These are phyloP conservation scores for Teratosphaeria pseudoeucalypti DNA, from an alignment of 2,329 filamentous ascomycete species.

Conservation along the genomic window DNA sequence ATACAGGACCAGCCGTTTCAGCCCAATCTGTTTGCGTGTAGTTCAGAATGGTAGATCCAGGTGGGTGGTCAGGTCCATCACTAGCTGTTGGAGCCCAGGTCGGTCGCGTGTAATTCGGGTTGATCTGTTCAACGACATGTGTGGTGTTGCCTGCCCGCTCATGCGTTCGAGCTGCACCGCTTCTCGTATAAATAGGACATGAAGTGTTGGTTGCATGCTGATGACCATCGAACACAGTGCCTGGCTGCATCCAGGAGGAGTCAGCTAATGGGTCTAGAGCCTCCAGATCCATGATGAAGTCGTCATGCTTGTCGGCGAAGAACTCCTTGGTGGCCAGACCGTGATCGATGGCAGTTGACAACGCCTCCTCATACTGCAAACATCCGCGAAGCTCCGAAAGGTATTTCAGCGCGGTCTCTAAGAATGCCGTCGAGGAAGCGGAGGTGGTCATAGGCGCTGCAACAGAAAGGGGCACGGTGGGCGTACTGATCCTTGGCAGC, in stretches of 20 bases:
- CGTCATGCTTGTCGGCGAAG: conserved; percentile 41
- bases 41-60: conserved; percentile 18
- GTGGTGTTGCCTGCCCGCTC: conserved; percentile 3
- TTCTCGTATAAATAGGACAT: conserved; percentile 7
- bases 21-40: conserved; percentile 4
- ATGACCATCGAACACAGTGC: conserved; percentile 50
- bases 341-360: conserved; percentile 42
- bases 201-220: conserved; percentile 43
- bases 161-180: neutral
- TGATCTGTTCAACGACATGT: conserved; percentile 22
- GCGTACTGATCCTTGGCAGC: conserved; percentile 20
- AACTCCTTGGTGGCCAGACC: conserved; percentile 45
- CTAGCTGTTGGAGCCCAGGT: neutral
- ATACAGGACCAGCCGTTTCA: conserved; percentile 3
- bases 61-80: conserved; percentile 18
- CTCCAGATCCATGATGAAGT: conserved; percentile 48
- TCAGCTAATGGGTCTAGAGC: conserved; percentile 41
- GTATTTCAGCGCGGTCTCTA: conserved; percentile 53
- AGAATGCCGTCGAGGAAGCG: conserved; percentile 24
- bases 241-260: conserved; percentile 53
- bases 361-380: conserved; percentile 43
- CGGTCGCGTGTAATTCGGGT: conserved; percentile 15
- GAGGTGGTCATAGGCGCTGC: conserved; percentile 5
- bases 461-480: conserved; percentile 7
- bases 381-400: conserved; percentile 48